Conservation (phyloP, 352 stramenopile species). For the Phytophthora cajani region DNA sequence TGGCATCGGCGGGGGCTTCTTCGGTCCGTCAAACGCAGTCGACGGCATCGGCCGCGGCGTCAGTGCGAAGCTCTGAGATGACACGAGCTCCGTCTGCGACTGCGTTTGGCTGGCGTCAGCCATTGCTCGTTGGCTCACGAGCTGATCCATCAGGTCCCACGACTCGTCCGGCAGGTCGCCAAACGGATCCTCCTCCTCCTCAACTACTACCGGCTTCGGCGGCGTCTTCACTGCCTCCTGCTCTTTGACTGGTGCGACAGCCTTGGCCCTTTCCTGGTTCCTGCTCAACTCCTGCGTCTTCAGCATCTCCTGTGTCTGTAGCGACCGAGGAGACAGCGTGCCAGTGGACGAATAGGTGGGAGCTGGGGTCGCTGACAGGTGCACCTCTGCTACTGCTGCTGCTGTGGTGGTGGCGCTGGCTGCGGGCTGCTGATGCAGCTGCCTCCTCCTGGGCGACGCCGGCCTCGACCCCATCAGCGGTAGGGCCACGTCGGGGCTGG, state of each 20-base stretch:
- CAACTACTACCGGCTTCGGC: constrained; percentile 6
- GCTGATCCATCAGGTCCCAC: constrained; percentile 75
- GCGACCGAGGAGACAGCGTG: constrained; percentile 21
- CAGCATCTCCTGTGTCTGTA: constrained; percentile 17
- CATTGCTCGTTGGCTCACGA: constrained; percentile 58
- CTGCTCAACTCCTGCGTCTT: constrained; percentile 23
- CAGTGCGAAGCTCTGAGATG: constrained; percentile 34
- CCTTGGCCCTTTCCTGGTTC: constrained; percentile 3
- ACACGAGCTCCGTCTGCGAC: constrained; percentile 35
- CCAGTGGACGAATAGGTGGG: constrained; percentile 30
- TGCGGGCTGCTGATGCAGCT: background rate
- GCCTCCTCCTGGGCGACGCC: background rate
- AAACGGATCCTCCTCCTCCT: constrained; percentile 52
- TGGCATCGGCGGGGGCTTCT: constrained; percentile 13
- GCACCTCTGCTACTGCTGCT: constrained; percentile 7
- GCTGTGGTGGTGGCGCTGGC: background rate
- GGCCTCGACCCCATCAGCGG: background rate
- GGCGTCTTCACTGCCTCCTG: constrained; percentile 13
- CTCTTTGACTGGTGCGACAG: constrained; percentile 5
- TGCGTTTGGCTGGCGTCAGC: constrained; percentile 18
- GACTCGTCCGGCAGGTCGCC: constrained; percentile 81
- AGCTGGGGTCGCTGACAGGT: constrained; percentile 12
- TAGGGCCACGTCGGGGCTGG: constrained; percentile 33
- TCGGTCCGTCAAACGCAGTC: constrained; percentile 11
- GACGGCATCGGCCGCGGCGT: constrained; percentile 42